Evolutionary conservation across 192 early-diverging fungal genomes (phyloP).

Genomic region (Coemansia sp.): DNA sequence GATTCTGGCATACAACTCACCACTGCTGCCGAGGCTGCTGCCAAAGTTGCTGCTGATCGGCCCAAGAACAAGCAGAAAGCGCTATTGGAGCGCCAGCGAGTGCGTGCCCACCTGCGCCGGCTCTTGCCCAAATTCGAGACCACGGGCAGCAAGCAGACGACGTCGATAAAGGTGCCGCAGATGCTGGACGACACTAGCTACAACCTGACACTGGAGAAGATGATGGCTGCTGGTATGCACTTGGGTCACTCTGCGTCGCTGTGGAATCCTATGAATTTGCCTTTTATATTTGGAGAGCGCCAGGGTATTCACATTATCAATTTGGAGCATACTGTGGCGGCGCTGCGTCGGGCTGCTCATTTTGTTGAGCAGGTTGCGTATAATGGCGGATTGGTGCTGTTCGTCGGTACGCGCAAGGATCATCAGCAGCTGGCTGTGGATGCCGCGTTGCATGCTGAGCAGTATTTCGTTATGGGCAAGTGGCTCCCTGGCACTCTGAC

Average conservation of each 20-base stretch:
- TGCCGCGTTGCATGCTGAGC: conserved; percentile 72
- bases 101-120: conserved; percentile 13
- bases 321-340: conserved; percentile 83
- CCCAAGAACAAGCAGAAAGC: conserved; percentile 1
- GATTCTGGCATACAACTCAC: neutral
- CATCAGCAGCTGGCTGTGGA: conserved; percentile 67
- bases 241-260: conserved; percentile 76
- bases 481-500: conserved; percentile 91
- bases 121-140: conserved; percentile 14
- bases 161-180: neutral
- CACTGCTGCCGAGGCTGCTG: neutral
- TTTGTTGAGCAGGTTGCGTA: conserved; percentile 69
- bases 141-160: conserved; percentile 12
- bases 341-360: conserved; percentile 76
- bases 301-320: conserved; percentile 92
- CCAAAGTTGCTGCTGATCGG: neutral
- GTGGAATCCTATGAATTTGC: conserved; percentile 80
- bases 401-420: conserved; percentile 76
- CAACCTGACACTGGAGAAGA: conserved; percentile 62
- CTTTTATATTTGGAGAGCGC: conserved; percentile 87
- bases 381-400: conserved; percentile 79
- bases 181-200: conserved; percentile 14
- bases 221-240: conserved; percentile 84
- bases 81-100: conserved; percentile 3
- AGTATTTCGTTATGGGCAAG: conserved; percentile 73